These are phyloP conservation scores for Phytophthora nicotianae DNA, from an alignment of 352 stramenopile species.

Conservation along the genomic window DNA sequence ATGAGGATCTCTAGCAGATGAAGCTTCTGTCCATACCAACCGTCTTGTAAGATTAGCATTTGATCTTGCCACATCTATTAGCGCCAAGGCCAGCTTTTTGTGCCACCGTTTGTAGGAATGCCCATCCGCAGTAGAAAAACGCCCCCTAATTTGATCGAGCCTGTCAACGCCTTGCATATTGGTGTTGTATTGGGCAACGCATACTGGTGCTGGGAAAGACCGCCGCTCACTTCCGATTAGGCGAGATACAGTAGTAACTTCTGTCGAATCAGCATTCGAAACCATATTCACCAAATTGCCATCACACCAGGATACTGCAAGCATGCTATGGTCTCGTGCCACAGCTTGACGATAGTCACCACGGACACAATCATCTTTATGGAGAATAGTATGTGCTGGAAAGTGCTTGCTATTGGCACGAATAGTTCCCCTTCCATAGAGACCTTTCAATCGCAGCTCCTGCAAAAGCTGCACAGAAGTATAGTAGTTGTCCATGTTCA, in stretches of 20 bases:
- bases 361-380: too few species aligned
- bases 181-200: not conserved
- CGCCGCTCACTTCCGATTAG: not conserved
- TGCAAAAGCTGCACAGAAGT: too few species aligned
- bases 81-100: not conserved
- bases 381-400: too few species aligned
- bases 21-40: not conserved
- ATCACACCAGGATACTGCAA: not conserved
- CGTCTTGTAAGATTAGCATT: not conserved
- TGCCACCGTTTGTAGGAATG: conserved; percentile 1
- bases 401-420: too few species aligned
- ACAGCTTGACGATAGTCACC: not conserved
- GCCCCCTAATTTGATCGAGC: not conserved
- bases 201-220: not conserved
- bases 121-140: not conserved
- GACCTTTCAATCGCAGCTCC: too few species aligned
- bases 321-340: not conserved
- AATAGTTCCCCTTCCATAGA: too few species aligned
- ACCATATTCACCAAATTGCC: not conserved
- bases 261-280: not conserved
- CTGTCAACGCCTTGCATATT: conserved; percentile 2
- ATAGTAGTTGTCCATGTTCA: too few species aligned
- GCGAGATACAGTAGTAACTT: not conserved
- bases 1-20: not conserved
- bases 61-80: not conserved